phyloP scores from a whole-genome alignment of 2,329 filamentous ascomycete genomes.

The Nigrograna mackinnonii region DNA sequence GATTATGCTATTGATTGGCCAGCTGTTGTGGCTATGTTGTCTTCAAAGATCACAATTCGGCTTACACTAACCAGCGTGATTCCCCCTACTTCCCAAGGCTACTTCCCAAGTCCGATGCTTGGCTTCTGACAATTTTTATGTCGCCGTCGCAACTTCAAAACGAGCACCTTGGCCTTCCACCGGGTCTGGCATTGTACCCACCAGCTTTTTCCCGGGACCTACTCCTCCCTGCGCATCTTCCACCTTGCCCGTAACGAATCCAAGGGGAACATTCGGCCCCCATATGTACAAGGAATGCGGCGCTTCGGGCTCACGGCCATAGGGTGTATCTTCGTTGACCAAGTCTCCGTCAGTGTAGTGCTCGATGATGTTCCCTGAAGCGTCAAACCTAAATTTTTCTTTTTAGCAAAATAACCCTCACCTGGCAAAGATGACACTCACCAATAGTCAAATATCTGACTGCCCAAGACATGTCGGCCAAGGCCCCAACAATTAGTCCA shows the following conservation, averaged over 20 bases:
- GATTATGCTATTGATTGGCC: too few relatives aligned
- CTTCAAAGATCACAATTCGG: too few relatives aligned
- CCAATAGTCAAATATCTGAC: conserved; percentile 10
- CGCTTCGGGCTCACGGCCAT: neutral
- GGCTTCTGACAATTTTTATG: too few relatives aligned
- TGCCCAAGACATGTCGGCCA: conserved; percentile 5
- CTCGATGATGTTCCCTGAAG: conserved; percentile 3
- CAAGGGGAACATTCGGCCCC: neutral
- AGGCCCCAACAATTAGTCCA: conserved; percentile 9
- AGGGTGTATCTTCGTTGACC: conserved; percentile 6
- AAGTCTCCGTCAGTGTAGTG: conserved; percentile 6
- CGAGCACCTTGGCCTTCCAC: neutral
- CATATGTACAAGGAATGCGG: neutral
- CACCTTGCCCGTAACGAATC: neutral
- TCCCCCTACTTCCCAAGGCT: too few relatives aligned
- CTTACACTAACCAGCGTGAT: too few relatives aligned
- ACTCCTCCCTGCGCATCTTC: too few relatives aligned
- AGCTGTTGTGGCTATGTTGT: too few relatives aligned
- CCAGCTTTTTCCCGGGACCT: neutral
- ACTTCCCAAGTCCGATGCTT: too few relatives aligned
- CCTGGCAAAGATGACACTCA: conserved; percentile 2
- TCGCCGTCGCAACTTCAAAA: neutral
- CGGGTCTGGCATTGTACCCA: neutral
- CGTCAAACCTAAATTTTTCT: conserved; percentile 3
- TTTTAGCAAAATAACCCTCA: too few relatives aligned